A percentile compares a stretch with the other conserved stretches of the same genome.
phyloP scores from a whole-genome alignment of 2,329 filamentous ascomycete species.

The Alternaria metachromatica region DNA sequence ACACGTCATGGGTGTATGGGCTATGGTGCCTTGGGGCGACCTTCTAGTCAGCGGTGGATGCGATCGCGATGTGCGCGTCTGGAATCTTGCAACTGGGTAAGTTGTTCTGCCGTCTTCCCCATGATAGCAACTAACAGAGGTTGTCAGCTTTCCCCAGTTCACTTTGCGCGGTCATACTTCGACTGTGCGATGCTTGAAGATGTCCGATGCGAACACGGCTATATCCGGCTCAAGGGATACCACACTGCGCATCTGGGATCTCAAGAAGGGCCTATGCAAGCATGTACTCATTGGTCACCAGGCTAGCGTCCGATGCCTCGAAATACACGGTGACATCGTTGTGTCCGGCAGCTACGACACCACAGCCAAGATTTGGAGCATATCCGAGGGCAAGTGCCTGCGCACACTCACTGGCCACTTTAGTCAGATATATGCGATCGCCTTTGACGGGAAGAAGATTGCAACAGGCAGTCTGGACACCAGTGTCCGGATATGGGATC shows the following conservation, averaged over 20 bases:
- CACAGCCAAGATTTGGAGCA: conserved; percentile 96
- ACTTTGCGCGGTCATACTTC: conserved; percentile 94
- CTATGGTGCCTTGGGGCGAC: conserved; percentile 98
- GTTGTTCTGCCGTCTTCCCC: conserved; percentile 28
- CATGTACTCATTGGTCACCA: conserved; percentile 95
- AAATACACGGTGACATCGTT: conserved; percentile 94
- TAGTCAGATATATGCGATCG: conserved; percentile 98
- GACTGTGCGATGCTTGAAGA: conserved; percentile 95
- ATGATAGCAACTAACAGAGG: conserved; percentile 14
- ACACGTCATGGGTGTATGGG: conserved; percentile 99
- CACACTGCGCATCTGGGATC: conserved; percentile 93
- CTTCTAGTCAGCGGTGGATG: conserved; percentile 94
- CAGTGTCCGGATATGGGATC: conserved; percentile 96
- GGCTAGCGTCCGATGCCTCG: conserved; percentile 91
- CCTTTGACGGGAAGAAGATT: conserved; percentile 91
- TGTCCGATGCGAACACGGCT: conserved; percentile 91
- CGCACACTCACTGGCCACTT: conserved; percentile 93
- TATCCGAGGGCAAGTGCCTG: conserved; percentile 90
- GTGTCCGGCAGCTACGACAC: conserved; percentile 99
- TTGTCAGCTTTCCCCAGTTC: conserved; percentile 38
- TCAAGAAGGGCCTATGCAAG: conserved; percentile 83
- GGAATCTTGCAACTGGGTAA: conserved; percentile 93
- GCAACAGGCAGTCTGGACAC: conserved; percentile 97
- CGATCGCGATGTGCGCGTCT: conserved; percentile 94
- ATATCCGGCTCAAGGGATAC: conserved; percentile 97